A percentile compares a stretch with the other conserved stretches of the same genome.
Conservation (phyloP, 1,284 basidiomycete genomes). For the Ustilago xerochloae region DNA sequence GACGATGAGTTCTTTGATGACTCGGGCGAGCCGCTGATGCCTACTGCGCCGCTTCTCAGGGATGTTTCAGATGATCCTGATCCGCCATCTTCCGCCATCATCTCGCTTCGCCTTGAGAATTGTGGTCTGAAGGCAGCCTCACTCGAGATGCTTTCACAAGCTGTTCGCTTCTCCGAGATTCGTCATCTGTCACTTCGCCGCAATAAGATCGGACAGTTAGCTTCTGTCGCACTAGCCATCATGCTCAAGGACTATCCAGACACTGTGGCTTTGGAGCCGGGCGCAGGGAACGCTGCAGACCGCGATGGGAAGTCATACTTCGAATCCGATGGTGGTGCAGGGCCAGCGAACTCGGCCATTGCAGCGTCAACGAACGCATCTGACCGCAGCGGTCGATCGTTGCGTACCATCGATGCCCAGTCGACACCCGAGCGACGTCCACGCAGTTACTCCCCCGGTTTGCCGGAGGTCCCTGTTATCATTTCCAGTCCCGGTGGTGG, state of each 20-base stretch:
- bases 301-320: constrained; percentile 33
- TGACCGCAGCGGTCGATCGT: constrained; percentile 19
- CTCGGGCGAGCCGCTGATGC: constrained; percentile 62
- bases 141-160: constrained; percentile 57
- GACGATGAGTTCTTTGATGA: constrained; percentile 56
- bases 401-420: constrained; percentile 9
- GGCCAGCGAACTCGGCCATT: not conserved
- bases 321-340: constrained; percentile 1
- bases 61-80: constrained; percentile 42
- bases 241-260: constrained; percentile 61
- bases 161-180: constrained; percentile 60
- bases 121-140: constrained; percentile 56
- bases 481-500: constrained; percentile 59
- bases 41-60: constrained; percentile 53
- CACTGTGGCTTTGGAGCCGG: constrained; percentile 13
- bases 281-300: not conserved
- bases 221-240: constrained; percentile 49
- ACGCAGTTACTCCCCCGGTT: constrained; percentile 54
- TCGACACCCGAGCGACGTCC: constrained; percentile 19
- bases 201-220: constrained; percentile 53
- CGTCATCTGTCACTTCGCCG: constrained; percentile 64
- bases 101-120: constrained; percentile 63
- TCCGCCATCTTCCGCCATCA: constrained; percentile 45
- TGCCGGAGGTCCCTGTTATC: constrained; percentile 57
- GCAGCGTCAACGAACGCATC: not conserved